A percentile compares a stretch with the other conserved stretches of the same genome.
These are phyloP conservation scores for Penicillium desertorum DNA, from an alignment of 495 filamentous ascomycete genomes.

Conservation along the genomic window DNA sequence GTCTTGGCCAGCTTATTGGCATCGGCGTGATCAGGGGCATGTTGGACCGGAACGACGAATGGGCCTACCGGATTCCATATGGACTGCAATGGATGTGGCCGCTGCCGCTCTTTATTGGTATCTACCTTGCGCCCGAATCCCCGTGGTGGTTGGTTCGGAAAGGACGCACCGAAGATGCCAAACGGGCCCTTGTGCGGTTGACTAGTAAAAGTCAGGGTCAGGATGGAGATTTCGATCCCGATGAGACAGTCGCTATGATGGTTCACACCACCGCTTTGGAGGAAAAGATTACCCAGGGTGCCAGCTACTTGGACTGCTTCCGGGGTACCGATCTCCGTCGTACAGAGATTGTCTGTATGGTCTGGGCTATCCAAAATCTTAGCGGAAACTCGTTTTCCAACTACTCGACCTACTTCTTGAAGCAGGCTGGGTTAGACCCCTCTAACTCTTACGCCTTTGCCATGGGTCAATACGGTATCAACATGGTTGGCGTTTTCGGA, in stretches of 20 bases:
- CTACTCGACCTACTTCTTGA: constrained; percentile 77
- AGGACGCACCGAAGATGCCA: constrained; percentile 66
- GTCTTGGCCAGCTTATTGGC: constrained; percentile 72
- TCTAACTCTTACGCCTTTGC: constrained; percentile 66
- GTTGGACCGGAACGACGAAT: constrained; percentile 56
- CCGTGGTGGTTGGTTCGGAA: constrained; percentile 83
- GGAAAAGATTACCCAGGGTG: constrained; percentile 64
- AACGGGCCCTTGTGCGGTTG: constrained; percentile 63
- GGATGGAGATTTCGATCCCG: constrained; percentile 64
- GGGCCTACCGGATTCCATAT: constrained; percentile 70
- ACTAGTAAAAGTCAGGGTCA: constrained; percentile 51
- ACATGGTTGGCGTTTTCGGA: constrained; percentile 69
- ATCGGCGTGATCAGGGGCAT: constrained; percentile 70
- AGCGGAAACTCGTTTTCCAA: constrained; percentile 77
- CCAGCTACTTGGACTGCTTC: constrained; percentile 75
- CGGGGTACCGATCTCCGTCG: constrained; percentile 69
- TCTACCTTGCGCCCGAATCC: constrained; percentile 70
- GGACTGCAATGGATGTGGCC: constrained; percentile 88
- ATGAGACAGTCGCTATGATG: constrained; percentile 84
- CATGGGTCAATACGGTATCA: constrained; percentile 73
- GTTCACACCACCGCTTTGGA: constrained; percentile 76
- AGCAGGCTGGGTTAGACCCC: constrained; percentile 64
- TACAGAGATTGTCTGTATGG: constrained; percentile 76
- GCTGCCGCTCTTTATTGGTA: constrained; percentile 67
- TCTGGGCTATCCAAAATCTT: constrained; percentile 82